Conservation (phyloP, 2,329 filamentous ascomycete genomes). For the Herpotrichia juniperi region DNA sequence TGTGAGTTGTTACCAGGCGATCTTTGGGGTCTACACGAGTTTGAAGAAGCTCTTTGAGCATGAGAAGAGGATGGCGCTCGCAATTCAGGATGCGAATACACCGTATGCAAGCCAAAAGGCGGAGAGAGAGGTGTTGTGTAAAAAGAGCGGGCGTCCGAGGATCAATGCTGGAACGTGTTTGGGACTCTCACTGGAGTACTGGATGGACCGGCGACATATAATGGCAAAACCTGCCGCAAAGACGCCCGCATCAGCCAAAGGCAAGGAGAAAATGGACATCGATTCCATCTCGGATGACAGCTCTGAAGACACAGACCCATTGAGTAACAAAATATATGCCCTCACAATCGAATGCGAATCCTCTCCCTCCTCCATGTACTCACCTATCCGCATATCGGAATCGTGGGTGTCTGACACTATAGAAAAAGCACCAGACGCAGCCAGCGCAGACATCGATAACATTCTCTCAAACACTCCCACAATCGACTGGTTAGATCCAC, state of each 20-base stretch:
- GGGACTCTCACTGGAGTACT: conserved; percentile 78
- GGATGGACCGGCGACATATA: conserved; percentile 67
- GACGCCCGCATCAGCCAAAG: conserved; percentile 42
- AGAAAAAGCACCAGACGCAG: conserved; percentile 58
- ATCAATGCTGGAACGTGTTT: conserved; percentile 73
- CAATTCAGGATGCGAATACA: conserved; percentile 42
- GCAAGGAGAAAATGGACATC: conserved; percentile 45
- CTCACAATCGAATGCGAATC: conserved; percentile 70
- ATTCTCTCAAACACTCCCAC: conserved; percentile 51
- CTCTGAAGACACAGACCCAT: conserved; percentile 42
- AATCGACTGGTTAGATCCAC: conserved; percentile 76
- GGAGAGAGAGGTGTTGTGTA: conserved; percentile 68
- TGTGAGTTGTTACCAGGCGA: conserved; percentile 78
- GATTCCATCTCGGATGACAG: conserved; percentile 24
- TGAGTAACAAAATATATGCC: conserved; percentile 64
- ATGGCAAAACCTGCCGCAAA: conserved; percentile 24
- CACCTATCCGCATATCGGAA: conserved; percentile 72
- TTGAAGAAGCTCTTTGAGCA: conserved; percentile 72
- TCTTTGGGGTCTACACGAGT: conserved; percentile 75
- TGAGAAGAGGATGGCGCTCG: conserved; percentile 61
- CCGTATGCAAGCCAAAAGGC: conserved; percentile 54
- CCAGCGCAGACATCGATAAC: conserved; percentile 46
- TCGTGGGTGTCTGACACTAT: conserved; percentile 74
- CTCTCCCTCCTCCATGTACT: conserved; percentile 55
- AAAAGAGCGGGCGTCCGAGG: conserved; percentile 70